Evolutionary conservation across 2,329 filamentous ascomycete species (phyloP).

Genomic region (Penicillium vulpinum): DNA sequence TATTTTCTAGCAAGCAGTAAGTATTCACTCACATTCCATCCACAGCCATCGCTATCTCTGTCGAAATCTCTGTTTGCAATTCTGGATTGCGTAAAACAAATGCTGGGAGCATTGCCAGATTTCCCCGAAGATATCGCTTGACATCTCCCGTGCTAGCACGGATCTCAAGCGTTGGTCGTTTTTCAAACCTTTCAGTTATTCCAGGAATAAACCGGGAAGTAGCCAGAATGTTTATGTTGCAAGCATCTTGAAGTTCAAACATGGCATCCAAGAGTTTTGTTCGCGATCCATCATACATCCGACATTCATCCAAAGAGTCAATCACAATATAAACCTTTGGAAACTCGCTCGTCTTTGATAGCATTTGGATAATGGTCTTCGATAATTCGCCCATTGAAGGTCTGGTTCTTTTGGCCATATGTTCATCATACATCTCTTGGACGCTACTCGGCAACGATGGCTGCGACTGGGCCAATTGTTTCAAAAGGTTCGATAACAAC

Average conservation of each 20-base stretch:
- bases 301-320: constrained; percentile 24
- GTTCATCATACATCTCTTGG: constrained; percentile 12
- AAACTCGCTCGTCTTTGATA: background rate
- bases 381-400: constrained; percentile 15
- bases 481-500: constrained; percentile 31
- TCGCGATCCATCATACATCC: background rate
- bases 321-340: constrained; percentile 18
- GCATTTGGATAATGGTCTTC: background rate
- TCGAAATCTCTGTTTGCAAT: constrained; percentile 18
- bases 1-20: background rate
- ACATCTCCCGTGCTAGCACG: background rate
- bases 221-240: background rate
- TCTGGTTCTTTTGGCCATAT: constrained; percentile 3
- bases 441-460: background rate
- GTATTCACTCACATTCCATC: background rate
- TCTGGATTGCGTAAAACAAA: constrained; percentile 7
- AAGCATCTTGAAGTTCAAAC: background rate
- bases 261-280: background rate
- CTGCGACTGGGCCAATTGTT: constrained; percentile 8
- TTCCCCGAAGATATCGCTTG: background rate
- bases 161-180: background rate
- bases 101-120: background rate
- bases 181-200: background rate
- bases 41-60: background rate
- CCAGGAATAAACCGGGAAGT: background rate